Evolutionary conservation across 495 filamentous ascomycete species (phyloP), one percentile per base, ranked within the genome.

Genomic region (Hapsidospora chrysogenum): DNA sequence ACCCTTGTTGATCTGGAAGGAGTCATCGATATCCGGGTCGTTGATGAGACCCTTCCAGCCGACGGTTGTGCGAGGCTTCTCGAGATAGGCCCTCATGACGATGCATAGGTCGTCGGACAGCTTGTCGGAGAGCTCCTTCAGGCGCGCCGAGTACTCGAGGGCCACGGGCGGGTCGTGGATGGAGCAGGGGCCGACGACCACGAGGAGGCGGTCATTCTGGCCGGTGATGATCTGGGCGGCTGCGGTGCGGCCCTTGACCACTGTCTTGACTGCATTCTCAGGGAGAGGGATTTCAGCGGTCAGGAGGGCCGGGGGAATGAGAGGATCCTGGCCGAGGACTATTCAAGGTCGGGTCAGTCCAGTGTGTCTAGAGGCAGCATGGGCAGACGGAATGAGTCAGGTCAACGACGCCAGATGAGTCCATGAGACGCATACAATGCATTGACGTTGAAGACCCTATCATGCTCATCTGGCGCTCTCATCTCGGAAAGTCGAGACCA

Each of bases 1-100:
- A 17, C 89, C 89, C 68, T 97, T 97, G 73, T 97, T 97, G 68
- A 97, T 97, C 66, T 93, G 72, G 78, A 76, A 97, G 54, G 79
- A 84, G 59, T 92, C 76, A 54, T 97, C 84, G 55, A 97, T 92
- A 45, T 97, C 89, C 1, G 89, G 89, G 49, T 97, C 89, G 58
- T 97, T 97, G 66, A 97, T 95, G 45, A 97, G 68, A 18, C 89
- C 89, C 60, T 97, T 97, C 89, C 89, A 97, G 46, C 89, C 89
- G 23, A 97, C 89, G 1, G 89, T 97, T n/a, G 89, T 97, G 27
- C 89, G 78, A 19, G 89, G 89, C 66, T 97, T 97, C 70, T 97
- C 89, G 15, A 97, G 80, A 66, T 97, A 97, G 51, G 89, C 85
- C 40, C 89, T 82, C 89, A 97, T 97, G 52, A 97, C 77, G 50